These are phyloP conservation scores for Bryopsis sp. DNA, from an alignment of 139 green algal genomes.

Conservation along the genomic window DNA sequence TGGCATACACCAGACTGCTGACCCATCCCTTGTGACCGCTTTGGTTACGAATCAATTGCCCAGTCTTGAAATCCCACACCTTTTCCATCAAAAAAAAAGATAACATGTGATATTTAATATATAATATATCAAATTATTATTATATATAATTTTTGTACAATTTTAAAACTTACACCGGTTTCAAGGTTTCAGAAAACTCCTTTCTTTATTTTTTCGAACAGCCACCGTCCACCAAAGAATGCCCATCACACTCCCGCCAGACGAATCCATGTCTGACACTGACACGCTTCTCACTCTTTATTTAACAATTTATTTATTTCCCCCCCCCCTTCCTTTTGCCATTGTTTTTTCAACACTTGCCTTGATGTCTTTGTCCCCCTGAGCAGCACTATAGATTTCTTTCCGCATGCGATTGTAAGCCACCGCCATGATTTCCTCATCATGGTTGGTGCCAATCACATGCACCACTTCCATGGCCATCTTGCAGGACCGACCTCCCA, in stretches of 20 bases:
- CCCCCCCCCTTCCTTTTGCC: too few species aligned
- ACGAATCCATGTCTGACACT: background rate
- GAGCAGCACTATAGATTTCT: constrained; percentile 49
- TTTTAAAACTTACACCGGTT: too few species aligned
- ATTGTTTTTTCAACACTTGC: constrained; percentile 15
- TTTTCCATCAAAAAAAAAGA: constrained; percentile 15
- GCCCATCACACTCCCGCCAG: background rate
- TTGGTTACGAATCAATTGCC: constrained; percentile 43
- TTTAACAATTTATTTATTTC: too few species aligned
- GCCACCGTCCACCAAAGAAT: too few species aligned
- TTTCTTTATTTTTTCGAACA: too few species aligned
- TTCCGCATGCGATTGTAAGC: constrained; percentile 46
- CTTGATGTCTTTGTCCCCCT: constrained; percentile 55
- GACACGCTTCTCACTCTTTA: too few species aligned
- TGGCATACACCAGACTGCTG: constrained; percentile 46
- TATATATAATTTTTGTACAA: too few species aligned
- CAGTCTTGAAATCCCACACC: constrained; percentile 50
- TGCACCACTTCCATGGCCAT: constrained; percentile 45
- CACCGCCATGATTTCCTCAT: constrained; percentile 39
- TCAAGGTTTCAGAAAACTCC: too few species aligned
- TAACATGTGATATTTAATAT: background rate
- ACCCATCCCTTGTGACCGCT: constrained; percentile 56
- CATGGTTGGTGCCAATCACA: constrained; percentile 36
- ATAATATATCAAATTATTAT: too few species aligned
- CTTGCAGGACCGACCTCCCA: too few species aligned